Evolutionary conservation across 139 green algal species (phyloP), one percentile per base, ranked within the genome.

Genomic region (Eudorina sp.): DNA sequence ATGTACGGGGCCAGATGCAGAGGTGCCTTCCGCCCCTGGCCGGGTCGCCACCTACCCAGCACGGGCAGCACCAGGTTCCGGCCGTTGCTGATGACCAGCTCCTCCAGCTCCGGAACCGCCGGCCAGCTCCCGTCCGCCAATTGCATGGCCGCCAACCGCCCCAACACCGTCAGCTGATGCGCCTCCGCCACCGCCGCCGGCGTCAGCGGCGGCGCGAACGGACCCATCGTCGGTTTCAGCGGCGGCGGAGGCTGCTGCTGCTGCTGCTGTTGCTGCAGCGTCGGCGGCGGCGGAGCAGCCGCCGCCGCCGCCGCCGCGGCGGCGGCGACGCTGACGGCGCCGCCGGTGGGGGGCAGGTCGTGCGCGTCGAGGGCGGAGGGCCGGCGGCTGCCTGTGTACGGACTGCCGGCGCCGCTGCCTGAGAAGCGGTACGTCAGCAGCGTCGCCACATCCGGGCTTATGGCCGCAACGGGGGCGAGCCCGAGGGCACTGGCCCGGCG

Each of bases 51-150:
- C 78, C 75, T n/a, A 86, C 79, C 79, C 16, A 86, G 41, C 25
- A 75, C 41, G 0, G 79, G 79, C 13, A 86, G 29, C 11, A 41
- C 38, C 40, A 86, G 58, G 16, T 75, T 58, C 14, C 58, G 79
- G 5, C 79, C 79, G 58, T 86, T 76, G 58, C 48, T 62, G 18
- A 86, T 1, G 27, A 76, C 79, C 79, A 86, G 58, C 79, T 86
- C 79, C 58, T 76, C 58, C 58, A 86, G 40, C 79, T 75, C 79
- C 27, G 79, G n/a, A 40, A n/a, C 58, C 5, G 27, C 40, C 27
- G 79, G 79, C 79, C 79, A 86, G 41, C 58, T 76, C 41, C 79
- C 79, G 79, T 86, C 79, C 11, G 79, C 58, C 41, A 2, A 21
- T 58, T 86, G 79, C 58, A 86, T 51, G 40, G 16, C 29, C 58